Base-by-base conservation (phyloP, 2,329 filamentous ascomycete genomes). In the Aspergillus sp. region DNA sequence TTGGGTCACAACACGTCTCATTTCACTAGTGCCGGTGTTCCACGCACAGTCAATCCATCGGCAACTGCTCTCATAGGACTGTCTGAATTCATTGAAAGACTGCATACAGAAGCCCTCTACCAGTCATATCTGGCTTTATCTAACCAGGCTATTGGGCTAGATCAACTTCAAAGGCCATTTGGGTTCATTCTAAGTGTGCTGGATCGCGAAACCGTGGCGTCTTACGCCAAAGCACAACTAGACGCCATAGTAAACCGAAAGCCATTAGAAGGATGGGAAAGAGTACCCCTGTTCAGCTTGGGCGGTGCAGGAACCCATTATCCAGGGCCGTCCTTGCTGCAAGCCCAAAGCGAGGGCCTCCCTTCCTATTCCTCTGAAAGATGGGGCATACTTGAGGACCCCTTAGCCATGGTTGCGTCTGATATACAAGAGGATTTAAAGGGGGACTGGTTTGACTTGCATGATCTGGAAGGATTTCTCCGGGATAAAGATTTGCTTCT, bases 241-340 rank as follows among this genome's bases (percentile, higher is more conserved):
- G 44, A 53, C 31, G 50, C 48, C 6, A 47, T 48, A 28, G 36
- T 53, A 6, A 51, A 38, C 11, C 48, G 45, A 12, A 50, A 42
- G 19, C 42, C 37, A 12, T 28, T 57, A 5, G 48, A 54, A 7
- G 48, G 48, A 39, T 57, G 55, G 51, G 47, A 50, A 7, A 46
- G 50, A n/a, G 42, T 58, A 8, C 55, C 55, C 3, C 53, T 57
- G n/a, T 58, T 56, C 40, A 46, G 45, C n/a, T 40, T 58, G 2
- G 55, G 55, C 6, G 46, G 55, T 12, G 54, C 55, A 9, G 56
- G 56, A 26, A 56, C 53, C 13, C 56, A 59, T 37, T 57, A 58
- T 35, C 44, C 49, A 7, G 49, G 33, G 43, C 39, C 10, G 28
- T 12, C 12, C 27, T 32, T 27, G n/a, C 11, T 28, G 42, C 45